Conservation (phyloP, 345 rosid species). For the Fremontodendron californicum region DNA sequence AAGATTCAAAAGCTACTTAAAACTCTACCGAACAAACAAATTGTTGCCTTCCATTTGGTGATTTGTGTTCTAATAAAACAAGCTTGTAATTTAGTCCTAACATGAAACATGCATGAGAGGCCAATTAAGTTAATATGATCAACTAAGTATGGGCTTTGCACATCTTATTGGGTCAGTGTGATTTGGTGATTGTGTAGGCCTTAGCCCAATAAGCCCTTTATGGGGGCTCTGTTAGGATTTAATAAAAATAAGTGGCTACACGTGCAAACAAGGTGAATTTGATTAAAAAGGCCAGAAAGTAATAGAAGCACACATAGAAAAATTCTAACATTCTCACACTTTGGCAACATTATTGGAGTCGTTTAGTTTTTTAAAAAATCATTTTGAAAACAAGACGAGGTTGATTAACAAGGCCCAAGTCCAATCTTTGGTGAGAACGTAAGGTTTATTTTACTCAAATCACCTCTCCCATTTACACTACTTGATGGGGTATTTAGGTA, state of each 20-base stretch:
- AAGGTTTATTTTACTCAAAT: too few relatives aligned
- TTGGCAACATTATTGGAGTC: too few relatives aligned
- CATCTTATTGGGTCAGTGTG: not conserved
- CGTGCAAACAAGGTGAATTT: not conserved
- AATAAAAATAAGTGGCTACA: not conserved
- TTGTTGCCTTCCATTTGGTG: not conserved
- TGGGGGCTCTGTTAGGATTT: not conserved
- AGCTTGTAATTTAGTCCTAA: not conserved
- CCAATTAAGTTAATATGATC: not conserved
- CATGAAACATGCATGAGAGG: not conserved
- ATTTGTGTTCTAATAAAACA: not conserved
- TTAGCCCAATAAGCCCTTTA: not conserved
- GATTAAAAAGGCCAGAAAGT: too few relatives aligned
- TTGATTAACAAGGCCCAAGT: too few relatives aligned
- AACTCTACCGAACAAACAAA: not conserved
- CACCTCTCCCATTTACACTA: too few relatives aligned
- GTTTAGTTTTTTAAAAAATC: too few relatives aligned
- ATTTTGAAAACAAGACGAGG: too few relatives aligned
- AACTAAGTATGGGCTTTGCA: not conserved
- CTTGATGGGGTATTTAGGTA: too few relatives aligned
- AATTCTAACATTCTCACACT: too few relatives aligned
- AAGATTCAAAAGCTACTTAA: not conserved
- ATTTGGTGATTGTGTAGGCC: not conserved
- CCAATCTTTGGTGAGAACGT: too few relatives aligned
- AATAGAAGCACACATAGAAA: too few relatives aligned